Percentiles rank a stretch among this genome's conserved stretches.
Conservation (phyloP, 805 yeast genomes). For the Limtongozyma cylindracea region DNA sequence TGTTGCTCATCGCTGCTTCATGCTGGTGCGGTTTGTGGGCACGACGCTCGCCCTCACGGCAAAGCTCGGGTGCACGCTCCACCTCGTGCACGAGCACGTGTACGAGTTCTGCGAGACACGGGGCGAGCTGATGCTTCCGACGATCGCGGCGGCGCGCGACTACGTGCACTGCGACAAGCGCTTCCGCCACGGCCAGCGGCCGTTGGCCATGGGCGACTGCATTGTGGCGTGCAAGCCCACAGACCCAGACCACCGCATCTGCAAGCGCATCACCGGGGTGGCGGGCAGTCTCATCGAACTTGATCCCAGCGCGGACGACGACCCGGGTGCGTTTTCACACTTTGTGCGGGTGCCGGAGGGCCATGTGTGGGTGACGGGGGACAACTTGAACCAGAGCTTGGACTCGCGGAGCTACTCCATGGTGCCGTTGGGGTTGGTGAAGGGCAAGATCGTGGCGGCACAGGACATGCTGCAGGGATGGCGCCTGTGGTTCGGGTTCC, state of each 20-base stretch:
- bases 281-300: slow-evolving; percentile 71
- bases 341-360: slow-evolving; percentile 74
- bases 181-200: slow-evolving; percentile 35
- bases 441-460: slow-evolving; percentile 70
- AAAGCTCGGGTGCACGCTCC: slow-evolving; percentile 38
- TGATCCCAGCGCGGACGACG: slow-evolving; percentile 43
- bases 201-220: slow-evolving; percentile 60
- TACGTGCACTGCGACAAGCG: slow-evolving; percentile 54
- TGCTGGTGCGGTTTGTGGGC: slow-evolving; percentile 5
- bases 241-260: slow-evolving; percentile 62
- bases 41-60: slow-evolving; percentile 21
- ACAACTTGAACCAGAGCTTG: slow-evolving; percentile 62
- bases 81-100: slow-evolving; percentile 37
- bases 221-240: slow-evolving; percentile 80
- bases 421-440: slow-evolving; percentile 71
- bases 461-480: slow-evolving; percentile 20
- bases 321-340: slow-evolving; percentile 22
- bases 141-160: slow-evolving; percentile 50
- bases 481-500: slow-evolving; percentile 16
- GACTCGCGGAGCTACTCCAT: slow-evolving; percentile 81
- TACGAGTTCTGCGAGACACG: slow-evolving; percentile 61
- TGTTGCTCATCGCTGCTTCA: no score
- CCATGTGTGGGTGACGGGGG: slow-evolving; percentile 96
- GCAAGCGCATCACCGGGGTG: slow-evolving; percentile 89
- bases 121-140: slow-evolving; percentile 94